Percentiles rank a stretch among this genome's conserved stretches.
These are phyloP conservation scores for Phlebiopsis flavidoalba DNA, from an alignment of 768 basidiomycete species.

Conservation along the genomic window DNA sequence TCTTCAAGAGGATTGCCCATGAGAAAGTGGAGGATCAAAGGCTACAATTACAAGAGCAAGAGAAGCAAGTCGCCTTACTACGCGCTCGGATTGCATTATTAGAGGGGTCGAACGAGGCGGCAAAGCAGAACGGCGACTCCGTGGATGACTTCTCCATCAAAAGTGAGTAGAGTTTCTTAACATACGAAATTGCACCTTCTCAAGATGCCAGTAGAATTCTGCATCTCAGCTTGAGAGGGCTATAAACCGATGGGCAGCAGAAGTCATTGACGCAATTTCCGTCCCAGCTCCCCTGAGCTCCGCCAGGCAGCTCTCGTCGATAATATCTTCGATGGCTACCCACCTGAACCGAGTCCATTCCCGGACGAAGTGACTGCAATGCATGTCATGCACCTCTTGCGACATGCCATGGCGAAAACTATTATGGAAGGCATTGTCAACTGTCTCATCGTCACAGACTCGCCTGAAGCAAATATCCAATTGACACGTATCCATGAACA, in stretches of 20 bases:
- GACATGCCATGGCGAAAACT: slow-evolving; percentile 76
- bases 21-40: slow-evolving; percentile 85
- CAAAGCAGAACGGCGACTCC: slow-evolving; percentile 33
- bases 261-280: slow-evolving; percentile 59
- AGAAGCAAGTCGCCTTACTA: slow-evolving; percentile 72
- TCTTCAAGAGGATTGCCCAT: slow-evolving; percentile 73
- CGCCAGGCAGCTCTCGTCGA: slow-evolving; percentile 58
- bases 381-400: slow-evolving; percentile 72
- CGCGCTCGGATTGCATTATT: slow-evolving; percentile 65
- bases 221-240: slow-evolving; percentile 78
- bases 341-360: slow-evolving; percentile 33
- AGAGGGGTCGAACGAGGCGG: slow-evolving; percentile 52
- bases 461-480: slow-evolving; percentile 77
- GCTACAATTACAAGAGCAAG: slow-evolving; percentile 74
- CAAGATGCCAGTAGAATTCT: slow-evolving; percentile 48
- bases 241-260: slow-evolving; percentile 86
- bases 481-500: slow-evolving; percentile 86
- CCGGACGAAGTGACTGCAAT: slow-evolving; percentile 41
- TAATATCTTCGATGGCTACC: slow-evolving; percentile 49
- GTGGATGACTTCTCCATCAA: slow-evolving; percentile 89
- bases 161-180: slow-evolving; percentile 34
- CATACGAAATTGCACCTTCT: not conserved
- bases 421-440: slow-evolving; percentile 79
- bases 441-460: slow-evolving; percentile 82
- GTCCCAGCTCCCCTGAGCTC: slow-evolving; percentile 43